Evolutionary conservation across 2,329 filamentous ascomycete genomes (phyloP).

Genomic region (Arthrobotrys sinensis): DNA sequence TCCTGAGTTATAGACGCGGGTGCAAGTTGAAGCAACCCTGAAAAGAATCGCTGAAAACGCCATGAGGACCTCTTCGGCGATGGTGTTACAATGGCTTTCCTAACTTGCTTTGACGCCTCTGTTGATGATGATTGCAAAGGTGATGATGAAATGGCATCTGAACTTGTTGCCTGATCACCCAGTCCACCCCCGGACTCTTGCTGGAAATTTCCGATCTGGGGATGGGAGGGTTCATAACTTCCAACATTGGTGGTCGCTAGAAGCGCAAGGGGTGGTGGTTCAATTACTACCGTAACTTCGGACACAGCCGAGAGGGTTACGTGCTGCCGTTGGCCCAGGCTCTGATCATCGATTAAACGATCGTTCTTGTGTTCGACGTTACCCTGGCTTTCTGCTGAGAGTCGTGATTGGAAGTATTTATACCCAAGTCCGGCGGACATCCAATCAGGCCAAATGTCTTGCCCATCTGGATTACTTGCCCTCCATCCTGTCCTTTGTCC

Average conservation of each 20-base stretch:
- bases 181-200: not conserved
- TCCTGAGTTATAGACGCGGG: slow-evolving; percentile 80
- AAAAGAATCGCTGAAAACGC: slow-evolving; percentile 4
- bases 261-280: not conserved
- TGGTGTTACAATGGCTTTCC: not conserved
- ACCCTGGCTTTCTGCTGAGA: too few relatives aligned
- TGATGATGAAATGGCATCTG: not conserved
- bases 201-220: not conserved
- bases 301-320: not conserved
- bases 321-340: too few relatives aligned
- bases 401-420: too few relatives aligned
- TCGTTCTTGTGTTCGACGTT: too few relatives aligned
- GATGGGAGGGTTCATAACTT: not conserved
- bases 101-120: not conserved
- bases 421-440: too few relatives aligned
- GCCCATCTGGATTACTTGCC: too few relatives aligned
- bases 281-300: not conserved
- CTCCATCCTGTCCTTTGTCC: too few relatives aligned
- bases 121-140: slow-evolving; percentile 1
- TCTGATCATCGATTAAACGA: too few relatives aligned
- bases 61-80: not conserved
- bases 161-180: not conserved
- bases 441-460: too few relatives aligned
- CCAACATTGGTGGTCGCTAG: not conserved
- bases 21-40: not conserved